Percentiles rank a stretch among this genome's conserved stretches.
Evolutionary conservation across 805 yeast species (phyloP).

Genomic region (Pichia pseudocactophila): DNA sequence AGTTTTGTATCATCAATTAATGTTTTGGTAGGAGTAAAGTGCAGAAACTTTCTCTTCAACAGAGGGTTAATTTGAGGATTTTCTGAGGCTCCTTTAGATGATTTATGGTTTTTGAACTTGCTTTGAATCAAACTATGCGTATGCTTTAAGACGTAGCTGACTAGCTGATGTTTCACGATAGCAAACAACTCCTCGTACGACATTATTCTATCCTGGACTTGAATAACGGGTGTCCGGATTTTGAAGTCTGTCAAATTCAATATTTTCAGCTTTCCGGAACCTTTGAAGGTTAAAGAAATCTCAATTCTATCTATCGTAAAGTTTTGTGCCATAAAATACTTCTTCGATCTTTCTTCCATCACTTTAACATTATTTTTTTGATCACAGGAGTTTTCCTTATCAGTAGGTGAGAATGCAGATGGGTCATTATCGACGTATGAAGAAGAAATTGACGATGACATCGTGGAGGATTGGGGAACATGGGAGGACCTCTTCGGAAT

Average conservation of each 20-base stretch:
- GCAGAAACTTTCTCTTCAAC: slow-evolving; percentile 1
- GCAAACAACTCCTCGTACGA: slow-evolving; percentile 61
- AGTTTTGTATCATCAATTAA: slow-evolving; percentile 6
- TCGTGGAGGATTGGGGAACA: slow-evolving; percentile 18
- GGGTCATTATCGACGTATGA: not conserved
- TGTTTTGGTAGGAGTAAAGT: not conserved
- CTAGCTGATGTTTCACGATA: slow-evolving; percentile 50
- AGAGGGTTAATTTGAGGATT: slow-evolving; percentile 8
- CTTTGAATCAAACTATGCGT: slow-evolving; percentile 75
- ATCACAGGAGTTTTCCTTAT: no score
- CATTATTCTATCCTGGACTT: slow-evolving; percentile 56
- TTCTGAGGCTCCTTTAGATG: slow-evolving; percentile 6
- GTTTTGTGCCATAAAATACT: slow-evolving; percentile 32
- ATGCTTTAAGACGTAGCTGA: slow-evolving; percentile 48
- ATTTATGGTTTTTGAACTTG: slow-evolving; percentile 36
- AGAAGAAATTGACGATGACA: not conserved
- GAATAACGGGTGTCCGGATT: slow-evolving; percentile 54
- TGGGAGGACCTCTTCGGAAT: slow-evolving; percentile 11
- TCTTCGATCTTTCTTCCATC: slow-evolving; percentile 35
- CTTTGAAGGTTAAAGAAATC: slow-evolving; percentile 68
- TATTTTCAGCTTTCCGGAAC: slow-evolving; percentile 58
- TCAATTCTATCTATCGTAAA: slow-evolving; percentile 22
- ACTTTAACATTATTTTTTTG: slow-evolving; percentile 22
- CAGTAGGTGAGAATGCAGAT: no score
- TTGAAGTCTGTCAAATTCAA: slow-evolving; percentile 69